Evolutionary conservation across 441 rosid species (phyloP).

Genomic region (Mallotus japonicus): DNA sequence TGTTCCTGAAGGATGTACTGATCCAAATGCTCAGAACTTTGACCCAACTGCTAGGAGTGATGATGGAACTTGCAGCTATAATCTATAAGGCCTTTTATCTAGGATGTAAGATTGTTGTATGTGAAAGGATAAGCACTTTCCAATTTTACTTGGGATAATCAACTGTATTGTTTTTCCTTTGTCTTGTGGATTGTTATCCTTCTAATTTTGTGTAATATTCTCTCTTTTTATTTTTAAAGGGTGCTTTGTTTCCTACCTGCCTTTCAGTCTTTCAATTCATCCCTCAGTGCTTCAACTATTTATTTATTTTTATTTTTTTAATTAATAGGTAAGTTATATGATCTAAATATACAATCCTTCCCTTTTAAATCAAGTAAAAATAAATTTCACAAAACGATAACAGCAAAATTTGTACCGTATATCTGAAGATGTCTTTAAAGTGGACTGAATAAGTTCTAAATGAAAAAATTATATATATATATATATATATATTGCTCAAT

Average conservation of each 20-base stretch:
- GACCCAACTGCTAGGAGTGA: conserved; percentile 97
- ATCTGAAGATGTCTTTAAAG: too few relatives aligned
- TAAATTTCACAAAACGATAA: too few relatives aligned
- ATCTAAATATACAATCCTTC: too few relatives aligned
- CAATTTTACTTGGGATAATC: conserved; percentile 23
- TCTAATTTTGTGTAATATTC: conserved; percentile 40
- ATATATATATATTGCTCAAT: too few relatives aligned
- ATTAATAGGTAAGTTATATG: too few relatives aligned
- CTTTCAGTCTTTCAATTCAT: too few relatives aligned
- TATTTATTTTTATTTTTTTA: too few relatives aligned
- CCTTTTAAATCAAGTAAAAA: too few relatives aligned
- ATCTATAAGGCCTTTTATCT: conserved; percentile 23
- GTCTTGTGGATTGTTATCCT: conserved; percentile 27
- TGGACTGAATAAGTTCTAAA: too few relatives aligned
- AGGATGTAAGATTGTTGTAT: neutral
- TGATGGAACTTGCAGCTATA: conserved; percentile 78
- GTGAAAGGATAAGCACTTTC: conserved; percentile 6
- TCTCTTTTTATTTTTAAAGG: neutral
- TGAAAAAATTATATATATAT: too few relatives aligned
- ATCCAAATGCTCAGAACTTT: conserved; percentile 59
- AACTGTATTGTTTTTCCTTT: conserved; percentile 3
- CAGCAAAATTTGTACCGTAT: too few relatives aligned
- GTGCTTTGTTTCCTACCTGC: conserved; percentile 2
- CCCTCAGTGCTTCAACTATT: too few relatives aligned
- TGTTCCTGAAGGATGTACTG: conserved; percentile 87